Base-by-base conservation (phyloP, 352 stramenopile species). In the Globisporangium recalcitrans region DNA sequence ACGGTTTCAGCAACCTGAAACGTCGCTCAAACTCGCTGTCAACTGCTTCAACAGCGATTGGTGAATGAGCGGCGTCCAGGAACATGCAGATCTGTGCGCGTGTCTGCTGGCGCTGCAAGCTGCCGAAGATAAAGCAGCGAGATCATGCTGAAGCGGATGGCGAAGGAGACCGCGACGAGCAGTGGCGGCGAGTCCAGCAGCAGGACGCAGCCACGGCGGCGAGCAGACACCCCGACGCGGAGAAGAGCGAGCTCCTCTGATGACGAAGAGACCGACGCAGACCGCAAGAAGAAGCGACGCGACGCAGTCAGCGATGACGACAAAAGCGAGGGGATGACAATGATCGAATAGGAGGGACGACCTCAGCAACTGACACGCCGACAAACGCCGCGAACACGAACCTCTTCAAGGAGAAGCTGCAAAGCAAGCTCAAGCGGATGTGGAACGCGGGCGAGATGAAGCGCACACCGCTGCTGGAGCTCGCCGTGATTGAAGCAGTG, bases 381-480 rank as follows among this genome's bases (percentile, higher is more conserved):
- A n/a, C 40, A 40, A 53, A 38, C 31, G 8, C 22, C 1, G 19
- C 14, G 10, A 64, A 32, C 13, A 56, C 60, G 9, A 59, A 31
- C 1, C 27, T 36, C 9, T 58, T 60, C 36, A 63, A 55, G 32
- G 53, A 31, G n/a, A 68, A 68, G 36, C 13, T 57, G 14, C 44
- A 73, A 59, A 26, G 67, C 48, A 71, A 72, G 57, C 46, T 69
- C 14, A 58, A 64, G 53, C 59, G 69, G 14, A 68, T 75, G 36
- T 73, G 66, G 62, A 73, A 75, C 52, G 73, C 75, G 0, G 59
- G 64, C 7, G 72, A 71, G 26, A 82, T 79, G 73, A 85, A 84
- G 55, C 74, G 80, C 34, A 68, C 78, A 31, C 77, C 77, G 9
- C 48, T 89, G 56, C 56, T 89, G 11, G 75, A 84, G 19, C 65